phyloP scores from a whole-genome alignment of 2,329 filamentous ascomycete species.

The Herpotrichia juniperi region DNA sequence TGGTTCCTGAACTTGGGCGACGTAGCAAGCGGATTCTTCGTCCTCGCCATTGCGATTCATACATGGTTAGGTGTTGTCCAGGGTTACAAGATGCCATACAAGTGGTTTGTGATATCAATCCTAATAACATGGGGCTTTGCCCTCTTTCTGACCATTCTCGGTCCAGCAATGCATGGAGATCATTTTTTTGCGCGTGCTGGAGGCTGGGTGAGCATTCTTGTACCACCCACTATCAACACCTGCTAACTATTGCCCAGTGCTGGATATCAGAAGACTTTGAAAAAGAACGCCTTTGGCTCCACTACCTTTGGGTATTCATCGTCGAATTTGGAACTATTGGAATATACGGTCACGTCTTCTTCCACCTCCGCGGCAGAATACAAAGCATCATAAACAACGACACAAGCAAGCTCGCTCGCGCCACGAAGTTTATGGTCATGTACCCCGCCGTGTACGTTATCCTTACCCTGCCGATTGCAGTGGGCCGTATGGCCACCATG shows the following conservation, averaged over 20 bases:
- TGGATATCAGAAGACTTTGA: slow-evolving; percentile 56
- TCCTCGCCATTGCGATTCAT: slow-evolving; percentile 61
- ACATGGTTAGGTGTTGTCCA: slow-evolving; percentile 58
- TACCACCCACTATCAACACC: neutral
- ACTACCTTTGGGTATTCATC: slow-evolving; percentile 62
- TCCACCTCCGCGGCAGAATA: slow-evolving; percentile 55
- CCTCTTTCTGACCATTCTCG: slow-evolving; percentile 54
- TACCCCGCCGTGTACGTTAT: slow-evolving; percentile 72
- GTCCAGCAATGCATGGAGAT: slow-evolving; percentile 49
- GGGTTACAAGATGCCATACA: slow-evolving; percentile 54
- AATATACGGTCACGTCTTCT: slow-evolving; percentile 56
- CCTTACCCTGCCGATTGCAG: slow-evolving; percentile 69
- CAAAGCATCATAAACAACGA: slow-evolving; percentile 42
- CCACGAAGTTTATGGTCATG: slow-evolving; percentile 65
- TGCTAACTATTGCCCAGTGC: slow-evolving; percentile 47
- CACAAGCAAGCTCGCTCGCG: slow-evolving; percentile 43
- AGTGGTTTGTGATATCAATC: slow-evolving; percentile 52
- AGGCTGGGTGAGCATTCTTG: slow-evolving; percentile 53
- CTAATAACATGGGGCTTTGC: slow-evolving; percentile 55
- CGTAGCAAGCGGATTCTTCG: slow-evolving; percentile 59
- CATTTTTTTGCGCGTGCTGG: slow-evolving; percentile 56
- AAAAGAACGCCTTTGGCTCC: slow-evolving; percentile 55
- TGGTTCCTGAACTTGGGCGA: slow-evolving; percentile 61
- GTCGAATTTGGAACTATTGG: slow-evolving; percentile 58
- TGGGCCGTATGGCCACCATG: slow-evolving; percentile 48